Percentiles rank a stretch among this genome's conserved stretches.
These are phyloP conservation scores for Wallacemonas sp. DNA, from an alignment of 208 protist genomes.

Conservation along the genomic window DNA sequence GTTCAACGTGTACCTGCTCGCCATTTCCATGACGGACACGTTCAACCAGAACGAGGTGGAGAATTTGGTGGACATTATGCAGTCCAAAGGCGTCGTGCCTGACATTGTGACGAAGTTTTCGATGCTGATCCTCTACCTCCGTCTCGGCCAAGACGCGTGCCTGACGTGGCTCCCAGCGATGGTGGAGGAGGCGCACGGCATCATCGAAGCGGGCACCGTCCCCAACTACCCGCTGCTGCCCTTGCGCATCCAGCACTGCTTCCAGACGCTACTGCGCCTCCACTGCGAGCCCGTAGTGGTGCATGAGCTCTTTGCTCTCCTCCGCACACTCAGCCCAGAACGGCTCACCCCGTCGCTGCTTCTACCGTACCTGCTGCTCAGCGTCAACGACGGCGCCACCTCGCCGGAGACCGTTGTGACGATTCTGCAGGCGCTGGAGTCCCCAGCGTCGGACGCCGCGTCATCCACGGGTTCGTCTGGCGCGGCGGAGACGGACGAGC, in stretches of 20 bases:
- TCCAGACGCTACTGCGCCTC: constrained; percentile 77
- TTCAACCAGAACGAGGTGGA: constrained; percentile 89
- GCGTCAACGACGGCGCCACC: constrained; percentile 56
- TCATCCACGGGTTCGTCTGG: not conserved
- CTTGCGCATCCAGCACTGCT: constrained; percentile 78
- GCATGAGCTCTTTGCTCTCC: constrained; percentile 66
- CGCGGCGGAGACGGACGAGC: not conserved
- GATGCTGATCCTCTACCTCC: constrained; percentile 80
- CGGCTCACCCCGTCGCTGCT: constrained; percentile 54
- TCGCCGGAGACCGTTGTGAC: constrained; percentile 57
- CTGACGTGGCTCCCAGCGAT: constrained; percentile 66
- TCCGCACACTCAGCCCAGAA: constrained; percentile 35
- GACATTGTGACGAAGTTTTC: constrained; percentile 82
- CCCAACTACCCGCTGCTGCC: constrained; percentile 60
- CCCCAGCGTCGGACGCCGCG: not conserved
- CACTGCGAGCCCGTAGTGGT: constrained; percentile 64
- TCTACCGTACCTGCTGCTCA: constrained; percentile 77
- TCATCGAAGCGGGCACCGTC: constrained; percentile 24
- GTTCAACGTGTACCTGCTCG: constrained; percentile 87
- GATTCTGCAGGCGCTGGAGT: constrained; percentile 44
- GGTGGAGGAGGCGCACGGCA: constrained; percentile 42
- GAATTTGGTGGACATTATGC: constrained; percentile 79
- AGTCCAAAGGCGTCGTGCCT: constrained; percentile 40
- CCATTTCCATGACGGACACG: constrained; percentile 84
- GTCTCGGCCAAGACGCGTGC: constrained; percentile 64